These are phyloP conservation scores for Triticum monococcum DNA, from an alignment of 176 grass and related monocot species.

Conservation along the genomic window DNA sequence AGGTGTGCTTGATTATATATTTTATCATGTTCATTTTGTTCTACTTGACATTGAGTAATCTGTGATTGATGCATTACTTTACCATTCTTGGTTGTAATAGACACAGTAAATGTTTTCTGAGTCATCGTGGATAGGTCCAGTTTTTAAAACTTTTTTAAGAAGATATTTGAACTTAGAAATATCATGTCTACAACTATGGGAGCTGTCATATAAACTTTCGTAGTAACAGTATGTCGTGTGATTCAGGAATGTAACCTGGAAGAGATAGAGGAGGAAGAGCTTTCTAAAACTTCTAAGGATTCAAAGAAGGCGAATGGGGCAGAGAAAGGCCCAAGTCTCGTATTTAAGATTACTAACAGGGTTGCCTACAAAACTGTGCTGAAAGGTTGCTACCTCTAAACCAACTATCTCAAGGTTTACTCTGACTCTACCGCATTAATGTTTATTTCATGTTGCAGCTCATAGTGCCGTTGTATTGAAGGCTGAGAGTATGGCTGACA, in stretches of 20 bases:
- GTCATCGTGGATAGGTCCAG: not conserved
- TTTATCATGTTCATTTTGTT: slow-evolving; percentile 16
- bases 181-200: not conserved
- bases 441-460: slow-evolving; percentile 59
- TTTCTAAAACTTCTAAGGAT: slow-evolving; percentile 82
- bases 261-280: slow-evolving; percentile 90
- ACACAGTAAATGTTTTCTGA: slow-evolving; percentile 4
- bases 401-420: not conserved
- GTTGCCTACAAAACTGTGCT: slow-evolving; percentile 94
- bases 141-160: not conserved
- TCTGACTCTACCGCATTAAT: slow-evolving; percentile 13
- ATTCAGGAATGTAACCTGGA: slow-evolving; percentile 93
- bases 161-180: slow-evolving; percentile 5
- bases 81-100: not conserved
- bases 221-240: slow-evolving; percentile 8
- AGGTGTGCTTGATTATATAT: slow-evolving; percentile 49
- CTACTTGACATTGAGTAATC: not conserved
- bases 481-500: slow-evolving; percentile 91
- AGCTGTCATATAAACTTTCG: slow-evolving; percentile 11
- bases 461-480: slow-evolving; percentile 87
- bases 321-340: slow-evolving; percentile 80
- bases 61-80: slow-evolving; percentile 1
- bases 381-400: slow-evolving; percentile 57
- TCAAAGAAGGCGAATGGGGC: slow-evolving; percentile 83
- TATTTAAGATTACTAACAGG: slow-evolving; percentile 98